Evolutionary conservation across 1,284 basidiomycete genomes (phyloP).

Genomic region (Athelia psychrophila): DNA sequence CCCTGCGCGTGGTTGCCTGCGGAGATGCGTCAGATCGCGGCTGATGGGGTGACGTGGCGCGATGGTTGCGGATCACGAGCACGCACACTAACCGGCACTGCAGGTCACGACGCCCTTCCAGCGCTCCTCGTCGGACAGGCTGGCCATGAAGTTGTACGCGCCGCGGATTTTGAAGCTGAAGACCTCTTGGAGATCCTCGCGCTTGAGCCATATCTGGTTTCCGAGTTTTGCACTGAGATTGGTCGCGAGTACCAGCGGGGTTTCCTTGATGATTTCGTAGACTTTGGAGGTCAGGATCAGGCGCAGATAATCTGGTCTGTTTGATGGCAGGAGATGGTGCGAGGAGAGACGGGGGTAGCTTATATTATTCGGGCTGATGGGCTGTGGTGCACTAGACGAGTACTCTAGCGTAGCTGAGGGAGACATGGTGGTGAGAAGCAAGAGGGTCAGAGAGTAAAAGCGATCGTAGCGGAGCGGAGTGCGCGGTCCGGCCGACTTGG

Average conservation of each 20-base stretch:
- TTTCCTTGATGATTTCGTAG: constrained; percentile 92
- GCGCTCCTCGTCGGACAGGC: constrained; percentile 83
- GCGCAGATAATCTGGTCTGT: constrained; percentile 90
- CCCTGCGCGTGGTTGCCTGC: constrained; percentile 98
- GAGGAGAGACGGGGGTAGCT: constrained; percentile 65
- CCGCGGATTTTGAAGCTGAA: constrained; percentile 99
- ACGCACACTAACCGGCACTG: constrained; percentile 87
- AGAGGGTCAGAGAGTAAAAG: constrained; percentile 2
- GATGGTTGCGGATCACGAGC: constrained; percentile 13
- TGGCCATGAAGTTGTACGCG: constrained; percentile 99
- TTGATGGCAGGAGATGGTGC: constrained; percentile 64
- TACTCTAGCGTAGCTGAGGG: constrained; percentile 60
- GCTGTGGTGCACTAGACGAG: constrained; percentile 62
- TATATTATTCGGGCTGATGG: no score
- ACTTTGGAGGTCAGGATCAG: constrained; percentile 94
- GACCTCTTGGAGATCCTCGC: constrained; percentile 94
- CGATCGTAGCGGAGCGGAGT: no score
- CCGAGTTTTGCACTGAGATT: constrained; percentile 88
- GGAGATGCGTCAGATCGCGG: constrained; percentile 4
- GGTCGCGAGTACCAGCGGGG: constrained; percentile 84
- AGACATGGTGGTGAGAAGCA: constrained; percentile 31
- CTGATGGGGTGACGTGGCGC: neutral
- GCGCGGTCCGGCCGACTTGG: no score
- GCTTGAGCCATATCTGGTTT: constrained; percentile 93
- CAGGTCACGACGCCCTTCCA: constrained; percentile 99